Base-by-base conservation (phyloP, 2,329 filamentous ascomycete genomes). In the Uncinocarpus reesii region DNA sequence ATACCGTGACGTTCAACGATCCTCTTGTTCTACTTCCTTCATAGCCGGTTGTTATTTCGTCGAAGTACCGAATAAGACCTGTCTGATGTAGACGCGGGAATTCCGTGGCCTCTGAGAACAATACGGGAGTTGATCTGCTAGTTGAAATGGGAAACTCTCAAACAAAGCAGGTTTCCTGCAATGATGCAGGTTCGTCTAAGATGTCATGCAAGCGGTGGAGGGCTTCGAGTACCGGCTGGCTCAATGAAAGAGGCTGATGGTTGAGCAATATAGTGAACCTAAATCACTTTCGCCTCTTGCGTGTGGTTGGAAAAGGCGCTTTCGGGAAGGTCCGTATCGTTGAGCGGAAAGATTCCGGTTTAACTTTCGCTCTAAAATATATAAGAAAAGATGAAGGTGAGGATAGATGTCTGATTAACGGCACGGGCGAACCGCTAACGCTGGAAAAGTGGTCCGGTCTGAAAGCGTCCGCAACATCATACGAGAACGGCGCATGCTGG, bases 281-380 rank as follows among this genome's bases (percentile, higher is more conserved):
- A 59, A 95, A 95, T 63, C 92, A 98, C 70, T 98, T 98, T 69
- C 86, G 90, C 57, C 77, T 98, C 48, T 73, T 96, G 56, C 83
- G 92, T 63, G 92, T 98, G 55, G 92, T 98, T 58, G 92, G 92
- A 56, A 93, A 95, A 68, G 92, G 92, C 61, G 92, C 92, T 49
- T 98, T 98, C 73, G 92, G 92, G 61, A 98, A 98, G 71, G 92
- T 98, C 53, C 84, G 92, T 61, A 98, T 98, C 57, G 92, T 98
- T 62, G 92, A 98, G 75, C 81, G 89, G 57, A 96, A 96, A 70
- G 92, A 98, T 64, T 95, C 88, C 1, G 83, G 82, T 49, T 71
- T 96, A 60, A 90, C 89, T 2, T 98, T 98, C 68, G 92, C 92
- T 37, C 76, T 98, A 56, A 98, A 98, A 69, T 96, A 96, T 67